phyloP scores from a whole-genome alignment of 2,329 filamentous ascomycete species.

The Ophiostoma himal-ulmi region DNA sequence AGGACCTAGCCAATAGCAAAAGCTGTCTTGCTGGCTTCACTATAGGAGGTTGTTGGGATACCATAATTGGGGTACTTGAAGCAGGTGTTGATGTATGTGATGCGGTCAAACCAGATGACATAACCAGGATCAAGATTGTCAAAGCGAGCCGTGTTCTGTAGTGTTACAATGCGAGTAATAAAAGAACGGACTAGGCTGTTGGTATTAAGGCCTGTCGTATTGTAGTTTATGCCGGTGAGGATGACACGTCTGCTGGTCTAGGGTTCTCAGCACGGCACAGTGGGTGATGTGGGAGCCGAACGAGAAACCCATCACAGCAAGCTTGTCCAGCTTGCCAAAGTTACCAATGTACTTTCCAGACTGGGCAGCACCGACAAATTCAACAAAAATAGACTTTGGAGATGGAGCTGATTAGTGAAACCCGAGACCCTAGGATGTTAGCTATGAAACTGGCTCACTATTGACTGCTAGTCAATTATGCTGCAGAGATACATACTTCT shows the following conservation, averaged over 20 bases:
- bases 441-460: not conserved
- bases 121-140: not conserved
- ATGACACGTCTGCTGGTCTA: not conserved
- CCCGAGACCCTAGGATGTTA: not conserved
- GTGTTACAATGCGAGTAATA: not conserved
- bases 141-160: not conserved
- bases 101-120: constrained; percentile 1
- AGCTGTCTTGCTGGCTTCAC: not conserved
- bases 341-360: not conserved
- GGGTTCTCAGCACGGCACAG: constrained; percentile 3
- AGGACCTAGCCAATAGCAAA: not conserved
- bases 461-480: not conserved
- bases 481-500: not conserved
- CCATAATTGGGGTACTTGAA: not conserved
- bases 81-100: not conserved
- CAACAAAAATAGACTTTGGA: not conserved
- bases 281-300: not conserved
- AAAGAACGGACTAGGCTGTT: not conserved
- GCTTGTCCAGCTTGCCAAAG: constrained; percentile 2
- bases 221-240: constrained; percentile 1
- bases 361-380: not conserved
- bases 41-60: not conserved
- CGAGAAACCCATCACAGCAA: not conserved
- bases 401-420: not conserved
- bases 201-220: not conserved